These are phyloP conservation scores for Yamadazyma songkhlaensis DNA, from an alignment of 1,139 yeast genomes.

Conservation along the genomic window DNA sequence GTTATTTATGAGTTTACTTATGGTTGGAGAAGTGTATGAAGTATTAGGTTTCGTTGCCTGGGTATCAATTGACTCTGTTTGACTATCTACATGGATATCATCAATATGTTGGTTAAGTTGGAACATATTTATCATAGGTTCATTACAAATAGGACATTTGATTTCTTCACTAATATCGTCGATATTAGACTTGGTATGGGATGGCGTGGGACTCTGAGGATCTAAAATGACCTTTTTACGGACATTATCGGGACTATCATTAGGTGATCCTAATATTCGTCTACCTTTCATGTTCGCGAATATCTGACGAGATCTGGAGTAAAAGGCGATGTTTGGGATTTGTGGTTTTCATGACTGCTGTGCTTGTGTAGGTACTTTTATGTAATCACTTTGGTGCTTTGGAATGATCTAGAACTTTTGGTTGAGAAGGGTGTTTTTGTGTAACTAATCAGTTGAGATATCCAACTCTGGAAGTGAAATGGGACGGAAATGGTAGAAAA, in stretches of 20 bases:
- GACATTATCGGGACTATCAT: conserved; percentile 3
- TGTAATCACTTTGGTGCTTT: no score
- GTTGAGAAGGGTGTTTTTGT: no score
- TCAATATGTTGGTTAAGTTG: conserved; percentile 74
- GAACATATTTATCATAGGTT: conserved; percentile 51
- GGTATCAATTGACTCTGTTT: background rate
- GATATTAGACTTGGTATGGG: background rate
- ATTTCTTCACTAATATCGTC: conserved; percentile 2
- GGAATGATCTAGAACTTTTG: no score
- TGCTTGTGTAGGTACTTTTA: no score
- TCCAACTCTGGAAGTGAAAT: no score
- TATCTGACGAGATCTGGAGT: no score
- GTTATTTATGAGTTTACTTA: conserved; percentile 11
- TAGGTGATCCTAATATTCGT: conserved; percentile 8
- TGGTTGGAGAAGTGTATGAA: background rate
- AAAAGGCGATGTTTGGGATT: no score
- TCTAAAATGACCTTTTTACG: background rate
- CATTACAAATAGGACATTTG: conserved; percentile 71
- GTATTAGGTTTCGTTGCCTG: background rate
- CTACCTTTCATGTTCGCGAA: conserved; percentile 3
- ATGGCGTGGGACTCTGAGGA: conserved; percentile 4
- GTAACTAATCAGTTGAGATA: no score
- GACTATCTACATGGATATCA: conserved; percentile 47
- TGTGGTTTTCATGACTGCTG: no score
- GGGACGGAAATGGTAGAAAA: no score